Conservation (phyloP, 768 basidiomycete species). For the Rhodocollybia butyracea region DNA sequence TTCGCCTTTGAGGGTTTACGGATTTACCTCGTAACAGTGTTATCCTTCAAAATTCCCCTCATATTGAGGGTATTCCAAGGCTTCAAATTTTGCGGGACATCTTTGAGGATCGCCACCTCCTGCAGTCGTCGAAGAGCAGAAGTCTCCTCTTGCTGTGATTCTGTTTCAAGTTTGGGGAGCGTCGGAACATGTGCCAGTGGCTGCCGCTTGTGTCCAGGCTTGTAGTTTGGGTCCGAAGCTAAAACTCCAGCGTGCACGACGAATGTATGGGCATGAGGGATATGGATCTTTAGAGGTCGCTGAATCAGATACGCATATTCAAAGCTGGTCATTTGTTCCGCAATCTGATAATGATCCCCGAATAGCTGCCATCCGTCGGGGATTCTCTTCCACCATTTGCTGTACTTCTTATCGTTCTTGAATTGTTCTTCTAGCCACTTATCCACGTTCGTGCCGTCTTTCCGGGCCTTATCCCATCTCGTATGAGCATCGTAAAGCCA, state of each 20-base stretch:
- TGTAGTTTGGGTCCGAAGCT: slow-evolving; percentile 59
- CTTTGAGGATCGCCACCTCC: slow-evolving; percentile 61
- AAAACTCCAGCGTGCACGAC: slow-evolving; percentile 86
- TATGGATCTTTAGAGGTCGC: slow-evolving; percentile 73
- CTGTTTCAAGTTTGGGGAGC: slow-evolving; percentile 17
- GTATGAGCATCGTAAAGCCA: slow-evolving; percentile 57
- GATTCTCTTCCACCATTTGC: slow-evolving; percentile 46
- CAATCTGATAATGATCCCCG: slow-evolving; percentile 74
- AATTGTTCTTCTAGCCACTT: slow-evolving; percentile 35
- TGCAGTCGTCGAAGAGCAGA: slow-evolving; percentile 50
- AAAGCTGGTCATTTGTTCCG: slow-evolving; percentile 55
- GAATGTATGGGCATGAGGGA: slow-evolving; percentile 71
- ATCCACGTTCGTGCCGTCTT: slow-evolving; percentile 31
- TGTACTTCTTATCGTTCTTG: slow-evolving; percentile 17
- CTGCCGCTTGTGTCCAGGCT: slow-evolving; percentile 50
- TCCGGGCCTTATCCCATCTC: slow-evolving; percentile 32
- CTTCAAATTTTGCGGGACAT: slow-evolving; percentile 73
- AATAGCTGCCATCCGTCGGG: slow-evolving; percentile 75
- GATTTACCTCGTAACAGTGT: slow-evolving; percentile 41
- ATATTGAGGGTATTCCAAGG: slow-evolving; percentile 80
- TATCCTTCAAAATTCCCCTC: slow-evolving; percentile 47
- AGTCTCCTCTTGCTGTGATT: slow-evolving; percentile 14
- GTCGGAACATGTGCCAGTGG: slow-evolving; percentile 67
- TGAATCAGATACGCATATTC: slow-evolving; percentile 72
- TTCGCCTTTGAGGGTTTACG: not conserved